phyloP scores from a whole-genome alignment of 225 moss, liverwort and hornwort genomes.

The Ulota crispa region DNA sequence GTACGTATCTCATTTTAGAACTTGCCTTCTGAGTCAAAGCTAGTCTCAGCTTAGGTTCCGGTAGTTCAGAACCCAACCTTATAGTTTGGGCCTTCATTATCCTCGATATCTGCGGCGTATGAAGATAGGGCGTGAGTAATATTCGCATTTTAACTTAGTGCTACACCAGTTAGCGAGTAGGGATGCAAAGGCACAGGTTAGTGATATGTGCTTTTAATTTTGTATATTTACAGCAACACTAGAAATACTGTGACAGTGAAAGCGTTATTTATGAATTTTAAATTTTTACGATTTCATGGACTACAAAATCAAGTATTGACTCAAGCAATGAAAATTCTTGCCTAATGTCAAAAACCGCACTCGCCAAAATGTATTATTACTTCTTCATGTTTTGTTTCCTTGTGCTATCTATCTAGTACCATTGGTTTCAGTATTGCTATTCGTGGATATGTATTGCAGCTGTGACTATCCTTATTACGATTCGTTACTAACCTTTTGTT shows the following conservation, averaged over 20 bases:
- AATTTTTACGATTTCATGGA: not conserved
- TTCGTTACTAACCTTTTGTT: too few relatives aligned
- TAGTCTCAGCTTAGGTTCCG: not conserved
- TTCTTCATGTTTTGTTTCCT: not conserved
- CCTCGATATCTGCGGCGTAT: constrained; percentile 19
- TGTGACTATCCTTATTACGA: not conserved
- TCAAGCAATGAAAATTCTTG: not conserved
- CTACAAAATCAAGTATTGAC: not conserved
- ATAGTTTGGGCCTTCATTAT: constrained; percentile 13
- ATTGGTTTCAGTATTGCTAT: not conserved
- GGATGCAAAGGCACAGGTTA: not conserved
- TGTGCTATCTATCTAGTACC: not conserved
- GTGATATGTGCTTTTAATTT: not conserved
- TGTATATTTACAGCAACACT: not conserved
- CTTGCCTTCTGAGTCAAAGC: not conserved
- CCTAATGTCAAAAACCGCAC: not conserved
- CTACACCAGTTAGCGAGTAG: not conserved
- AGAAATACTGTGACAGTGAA: not conserved
- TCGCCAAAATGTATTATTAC: not conserved
- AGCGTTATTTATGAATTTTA: not conserved
- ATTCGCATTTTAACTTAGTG: not conserved
- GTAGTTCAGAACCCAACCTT: constrained; percentile 10
- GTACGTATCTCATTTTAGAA: not conserved
- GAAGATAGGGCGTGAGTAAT: constrained; percentile 7
- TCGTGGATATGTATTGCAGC: not conserved